Evolutionary conservation across 2,329 filamentous ascomycete genomes (phyloP), one percentile per base, ranked within the genome.

Genomic region (Colletotrichum siamense): DNA sequence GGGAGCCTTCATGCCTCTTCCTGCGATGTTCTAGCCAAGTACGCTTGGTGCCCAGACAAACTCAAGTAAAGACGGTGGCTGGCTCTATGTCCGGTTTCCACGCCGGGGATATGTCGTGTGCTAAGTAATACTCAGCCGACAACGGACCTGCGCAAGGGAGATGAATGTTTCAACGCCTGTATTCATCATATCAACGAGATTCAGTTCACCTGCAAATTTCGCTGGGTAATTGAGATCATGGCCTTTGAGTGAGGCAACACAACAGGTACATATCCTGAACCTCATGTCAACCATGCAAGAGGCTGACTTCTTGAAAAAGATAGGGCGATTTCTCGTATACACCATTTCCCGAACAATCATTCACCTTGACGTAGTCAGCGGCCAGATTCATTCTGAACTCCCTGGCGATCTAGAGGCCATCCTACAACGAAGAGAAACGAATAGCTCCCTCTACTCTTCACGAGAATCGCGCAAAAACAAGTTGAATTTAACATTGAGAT

Each of bases 151-250:
- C 39, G 5, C 39, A 44, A 44, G 39, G 18, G 36, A 15, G 13
- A 36, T 3, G 8, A 16, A n/a, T 2, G 8, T n/a, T 44, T n/a
- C 0, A 2, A 44, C 1, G 5, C 3, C 18, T 5, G 3, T n/a
- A n/a, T 5, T n/a, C 18, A 0, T 12, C 9, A 44, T 44, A n/a
- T 44, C 18, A 3, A n/a, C 9, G 9, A 44, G 39, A n/a, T 44
- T 12, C 9, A 44, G 39, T 44, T 44, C 39, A 44, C 34, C 13
- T 36, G 34, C 34, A 8, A 36, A 36, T 36, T 1, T 36, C 13
- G 6, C 34, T 36, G 34, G 34, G 6, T 36, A 7, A 36, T 36
- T 49, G 18, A 49, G 1, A 49, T 49, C 39, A n/a, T n/a, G 39
- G 3, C 18, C 18, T 12, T n/a, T 49, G 9, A 49, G 39, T n/a